phyloP scores from a whole-genome alignment of 2,329 filamentous ascomycete species.

The Aspergillus intermedius region DNA sequence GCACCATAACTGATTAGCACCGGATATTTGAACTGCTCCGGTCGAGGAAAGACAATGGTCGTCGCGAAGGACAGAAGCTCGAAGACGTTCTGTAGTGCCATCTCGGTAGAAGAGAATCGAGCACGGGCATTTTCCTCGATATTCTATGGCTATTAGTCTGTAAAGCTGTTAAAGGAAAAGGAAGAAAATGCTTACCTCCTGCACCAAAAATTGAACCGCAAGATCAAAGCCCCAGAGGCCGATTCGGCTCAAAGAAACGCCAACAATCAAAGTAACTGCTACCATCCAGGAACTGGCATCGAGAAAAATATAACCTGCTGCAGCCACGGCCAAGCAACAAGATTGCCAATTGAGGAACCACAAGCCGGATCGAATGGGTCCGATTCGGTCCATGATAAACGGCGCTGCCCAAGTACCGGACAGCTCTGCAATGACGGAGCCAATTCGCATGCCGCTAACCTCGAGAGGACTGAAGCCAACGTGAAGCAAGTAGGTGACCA shows the following conservation, averaged over 20 bases:
- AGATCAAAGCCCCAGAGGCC: constrained; percentile 59
- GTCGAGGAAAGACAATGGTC: constrained; percentile 59
- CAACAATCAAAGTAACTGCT: constrained; percentile 45
- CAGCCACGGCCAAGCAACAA: constrained; percentile 45
- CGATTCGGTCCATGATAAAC: constrained; percentile 45
- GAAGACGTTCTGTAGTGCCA: constrained; percentile 62
- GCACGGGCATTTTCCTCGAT: constrained; percentile 55
- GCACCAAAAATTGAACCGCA: constrained; percentile 54
- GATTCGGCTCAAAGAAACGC: constrained; percentile 51
- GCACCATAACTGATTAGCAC: constrained; percentile 50
- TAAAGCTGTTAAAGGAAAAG: background rate
- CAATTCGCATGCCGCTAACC: constrained; percentile 43
- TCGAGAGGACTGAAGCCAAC: constrained; percentile 43
- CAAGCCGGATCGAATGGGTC: constrained; percentile 58
- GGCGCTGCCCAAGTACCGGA: constrained; percentile 50
- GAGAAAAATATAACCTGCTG: constrained; percentile 38
- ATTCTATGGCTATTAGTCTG: constrained; percentile 33
- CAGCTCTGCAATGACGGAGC: constrained; percentile 48
- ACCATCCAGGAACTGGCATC: constrained; percentile 27
- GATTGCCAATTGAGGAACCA: constrained; percentile 67
- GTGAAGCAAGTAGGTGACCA: constrained; percentile 51
- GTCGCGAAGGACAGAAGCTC: constrained; percentile 61
- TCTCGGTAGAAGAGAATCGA: constrained; percentile 62
- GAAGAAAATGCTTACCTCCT: constrained; percentile 44
- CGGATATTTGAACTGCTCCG: constrained; percentile 60